Base-by-base conservation (phyloP, 73 alveolate species). In the Paramecium biaurelia region DNA sequence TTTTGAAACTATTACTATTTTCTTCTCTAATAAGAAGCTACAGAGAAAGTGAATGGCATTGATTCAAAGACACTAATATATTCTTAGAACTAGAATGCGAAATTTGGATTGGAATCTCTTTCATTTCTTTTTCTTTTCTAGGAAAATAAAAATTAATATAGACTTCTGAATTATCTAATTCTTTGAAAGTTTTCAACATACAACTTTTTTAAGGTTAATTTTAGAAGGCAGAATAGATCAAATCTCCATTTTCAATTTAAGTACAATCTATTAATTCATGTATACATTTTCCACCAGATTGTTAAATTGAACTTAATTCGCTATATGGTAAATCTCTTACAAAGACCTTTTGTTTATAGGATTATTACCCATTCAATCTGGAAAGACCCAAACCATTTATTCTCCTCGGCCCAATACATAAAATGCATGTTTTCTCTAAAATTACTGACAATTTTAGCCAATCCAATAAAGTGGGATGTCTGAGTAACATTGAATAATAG, bases 381-480 rank as follows among this genome's bases (percentile, higher is more conserved):
- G 70, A 93, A 93, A 32, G 93, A 57, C 4, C 96, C 96, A 23
- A 89, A 38, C 96, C 96, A 93, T 74, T 93, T 93, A 59, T 92
- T 92, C 37, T 93, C 96, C 90, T 93, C 94, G 5, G 93, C 79
- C 96, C 96, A 93, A 72, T 67, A 93, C 79, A 70, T 93, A 87
- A 93, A 93, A 74, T 82, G 82, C 53, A 41, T 86, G 5, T 26
- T 87, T 70, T 93, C 96, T 88, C 90, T 90, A 58, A 86, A 88
- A 26, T 59, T 34, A 87, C 85, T 72, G 68, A 84, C 90, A 92
- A 93, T 93, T 88, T 67, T 70, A 9, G 96, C 96, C 30, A 93
- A 37, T 7, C 96, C 96, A 1, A 70, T 70, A 93, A 84, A 93
- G 67, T 89, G 58, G 14, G 94, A 92, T 76, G 85, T 53, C 9